Conservation (phyloP, 169 alveolate genomes). For the Cryptosporidium bovis region DNA sequence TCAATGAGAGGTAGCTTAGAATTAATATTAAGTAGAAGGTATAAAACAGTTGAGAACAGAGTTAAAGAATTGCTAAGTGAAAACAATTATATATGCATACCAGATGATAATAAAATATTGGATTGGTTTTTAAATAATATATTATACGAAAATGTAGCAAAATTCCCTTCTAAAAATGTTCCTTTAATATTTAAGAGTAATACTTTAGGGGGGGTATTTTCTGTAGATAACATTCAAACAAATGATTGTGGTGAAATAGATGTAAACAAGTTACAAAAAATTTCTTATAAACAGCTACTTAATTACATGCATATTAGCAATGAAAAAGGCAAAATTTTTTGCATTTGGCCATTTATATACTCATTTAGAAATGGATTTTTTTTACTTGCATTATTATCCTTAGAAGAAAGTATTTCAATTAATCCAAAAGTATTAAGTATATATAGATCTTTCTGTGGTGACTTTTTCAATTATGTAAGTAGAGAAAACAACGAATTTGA, state of each 20-base stretch:
- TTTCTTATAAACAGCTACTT: conserved; percentile 12
- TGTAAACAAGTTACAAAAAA: not conserved
- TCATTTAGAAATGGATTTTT: conserved; percentile 29
- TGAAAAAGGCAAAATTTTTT: not conserved
- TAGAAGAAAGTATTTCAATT: conserved; percentile 16
- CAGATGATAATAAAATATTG: conserved; percentile 33
- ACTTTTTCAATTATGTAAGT: not conserved
- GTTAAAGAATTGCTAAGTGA: conserved; percentile 7
- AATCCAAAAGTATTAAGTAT: not conserved
- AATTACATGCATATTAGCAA: conserved; percentile 13
- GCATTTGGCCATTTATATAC: conserved; percentile 55
- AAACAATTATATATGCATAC: not conserved
- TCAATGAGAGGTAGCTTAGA: conserved; percentile 6
- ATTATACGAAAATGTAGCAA: conserved; percentile 28
- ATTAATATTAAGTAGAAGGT: conserved; percentile 29
- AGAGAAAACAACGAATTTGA: not conserved
- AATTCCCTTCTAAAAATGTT: conserved; percentile 20
- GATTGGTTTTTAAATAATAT: conserved; percentile 36
- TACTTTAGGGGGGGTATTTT: conserved; percentile 19
- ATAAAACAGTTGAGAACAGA: conserved; percentile 37
- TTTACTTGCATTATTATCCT: conserved; percentile 22
- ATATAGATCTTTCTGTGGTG: conserved; percentile 1
- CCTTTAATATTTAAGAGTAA: conserved; percentile 6
- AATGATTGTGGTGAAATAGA: not conserved
- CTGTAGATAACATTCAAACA: not conserved